Conservation (phyloP, 305 asterid genomes). For the Fraxinus ornus region DNA sequence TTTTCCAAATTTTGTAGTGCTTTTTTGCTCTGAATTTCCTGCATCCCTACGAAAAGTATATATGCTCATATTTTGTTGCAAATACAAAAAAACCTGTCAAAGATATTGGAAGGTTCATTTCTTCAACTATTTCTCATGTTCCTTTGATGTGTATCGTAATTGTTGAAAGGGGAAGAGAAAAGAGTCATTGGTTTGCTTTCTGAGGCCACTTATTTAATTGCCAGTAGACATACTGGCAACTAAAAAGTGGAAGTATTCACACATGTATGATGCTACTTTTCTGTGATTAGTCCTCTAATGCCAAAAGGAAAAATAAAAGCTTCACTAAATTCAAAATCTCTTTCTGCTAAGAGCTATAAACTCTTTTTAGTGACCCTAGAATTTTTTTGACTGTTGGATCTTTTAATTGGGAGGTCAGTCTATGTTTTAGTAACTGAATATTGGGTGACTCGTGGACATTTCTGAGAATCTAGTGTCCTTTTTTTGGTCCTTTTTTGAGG, state of each 20-base stretch:
- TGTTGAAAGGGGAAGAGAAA: neutral
- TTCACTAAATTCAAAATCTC: neutral
- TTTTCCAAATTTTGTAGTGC: neutral
- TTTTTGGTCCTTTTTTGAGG: neutral
- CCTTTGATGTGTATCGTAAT: neutral
- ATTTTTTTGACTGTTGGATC: neutral
- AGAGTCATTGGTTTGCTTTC: neutral
- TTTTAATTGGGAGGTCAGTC: neutral
- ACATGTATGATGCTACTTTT: neutral
- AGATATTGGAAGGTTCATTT: neutral
- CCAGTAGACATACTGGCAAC: neutral
- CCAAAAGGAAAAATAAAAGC: neutral
- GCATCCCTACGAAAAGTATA: neutral
- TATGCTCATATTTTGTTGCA: neutral
- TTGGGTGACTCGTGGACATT: neutral
- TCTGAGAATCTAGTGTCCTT: neutral
- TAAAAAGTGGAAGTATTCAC: neutral
- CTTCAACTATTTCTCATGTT: neutral
- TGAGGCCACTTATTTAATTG: neutral
- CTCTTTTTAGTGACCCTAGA: neutral
- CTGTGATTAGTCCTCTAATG: neutral
- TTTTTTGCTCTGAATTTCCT: neutral
- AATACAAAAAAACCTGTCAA: neutral
- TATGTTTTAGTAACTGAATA: neutral
- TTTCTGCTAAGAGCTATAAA: neutral